Conservation (phyloP, 148 eudicot species). For the Polygonum aviculare region DNA sequence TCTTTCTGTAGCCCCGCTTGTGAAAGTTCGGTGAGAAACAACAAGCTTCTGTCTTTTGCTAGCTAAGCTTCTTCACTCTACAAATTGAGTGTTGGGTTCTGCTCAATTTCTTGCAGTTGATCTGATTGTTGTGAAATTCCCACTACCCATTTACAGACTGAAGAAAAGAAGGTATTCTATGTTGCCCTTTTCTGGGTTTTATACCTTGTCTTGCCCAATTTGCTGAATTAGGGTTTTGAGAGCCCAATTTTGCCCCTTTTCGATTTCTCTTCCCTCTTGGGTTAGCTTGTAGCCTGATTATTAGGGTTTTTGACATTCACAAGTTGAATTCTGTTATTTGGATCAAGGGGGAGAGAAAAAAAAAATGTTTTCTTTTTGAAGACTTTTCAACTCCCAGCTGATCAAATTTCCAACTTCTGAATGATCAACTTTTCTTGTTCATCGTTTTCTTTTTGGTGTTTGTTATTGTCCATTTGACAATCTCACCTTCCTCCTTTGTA, state of each 20-base stretch:
- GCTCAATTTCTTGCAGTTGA: background rate
- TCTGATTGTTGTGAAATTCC: background rate
- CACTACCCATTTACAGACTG: background rate
- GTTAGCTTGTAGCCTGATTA: background rate
- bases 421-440: background rate
- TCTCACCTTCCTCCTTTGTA: background rate
- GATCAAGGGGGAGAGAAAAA: no score
- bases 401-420: background rate
- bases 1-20: background rate
- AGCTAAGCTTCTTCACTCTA: constrained; percentile 1
- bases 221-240: background rate
- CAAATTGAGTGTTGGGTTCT: background rate
- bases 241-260: background rate
- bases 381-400: background rate
- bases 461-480: background rate
- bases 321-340: background rate
- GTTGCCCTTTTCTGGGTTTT: no score
- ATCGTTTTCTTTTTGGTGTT: background rate
- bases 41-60: background rate
- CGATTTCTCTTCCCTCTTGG: background rate
- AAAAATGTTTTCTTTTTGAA: background rate
- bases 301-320: background rate
- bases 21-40: background rate
- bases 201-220: background rate
- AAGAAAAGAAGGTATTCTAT: background rate